phyloP scores from a whole-genome alignment of 306 rosid genomes.

The Carpinus fangiana region DNA sequence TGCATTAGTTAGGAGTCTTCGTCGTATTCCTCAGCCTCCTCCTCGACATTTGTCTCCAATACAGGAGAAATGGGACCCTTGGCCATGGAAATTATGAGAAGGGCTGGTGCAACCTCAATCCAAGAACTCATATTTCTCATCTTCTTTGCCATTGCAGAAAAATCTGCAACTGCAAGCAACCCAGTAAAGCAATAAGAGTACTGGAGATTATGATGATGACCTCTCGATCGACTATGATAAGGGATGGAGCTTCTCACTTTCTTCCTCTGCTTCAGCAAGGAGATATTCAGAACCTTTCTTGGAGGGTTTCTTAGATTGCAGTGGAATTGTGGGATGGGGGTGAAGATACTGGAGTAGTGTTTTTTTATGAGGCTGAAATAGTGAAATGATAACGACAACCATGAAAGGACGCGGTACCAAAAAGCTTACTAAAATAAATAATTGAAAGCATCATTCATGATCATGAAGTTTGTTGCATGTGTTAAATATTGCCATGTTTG shows the following conservation, averaged over 20 bases:
- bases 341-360: constrained; percentile 1
- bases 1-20: not conserved
- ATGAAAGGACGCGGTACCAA: too few relatives aligned
- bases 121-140: constrained; percentile 34
- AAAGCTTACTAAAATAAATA: too few relatives aligned
- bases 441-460: too few relatives aligned
- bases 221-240: too few relatives aligned
- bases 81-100: constrained; percentile 30
- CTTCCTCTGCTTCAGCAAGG: not conserved
- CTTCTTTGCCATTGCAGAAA: constrained; percentile 40
- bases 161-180: not conserved
- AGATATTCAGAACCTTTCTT: not conserved
- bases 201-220: not conserved
- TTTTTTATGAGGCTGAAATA: constrained; percentile 9
- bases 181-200: not conserved
- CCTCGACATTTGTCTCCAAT: constrained; percentile 62
- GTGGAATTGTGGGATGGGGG: not conserved
- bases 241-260: too few relatives aligned
- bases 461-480: too few relatives aligned
- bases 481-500: too few relatives aligned
- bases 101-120: constrained; percentile 57
- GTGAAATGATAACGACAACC: not conserved
- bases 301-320: not conserved
- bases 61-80: constrained; percentile 46
- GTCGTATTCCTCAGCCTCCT: constrained; percentile 33